Evolutionary conservation across 2,329 filamentous ascomycete species (phyloP).

Genomic region (Neofusicoccum parvum): DNA sequence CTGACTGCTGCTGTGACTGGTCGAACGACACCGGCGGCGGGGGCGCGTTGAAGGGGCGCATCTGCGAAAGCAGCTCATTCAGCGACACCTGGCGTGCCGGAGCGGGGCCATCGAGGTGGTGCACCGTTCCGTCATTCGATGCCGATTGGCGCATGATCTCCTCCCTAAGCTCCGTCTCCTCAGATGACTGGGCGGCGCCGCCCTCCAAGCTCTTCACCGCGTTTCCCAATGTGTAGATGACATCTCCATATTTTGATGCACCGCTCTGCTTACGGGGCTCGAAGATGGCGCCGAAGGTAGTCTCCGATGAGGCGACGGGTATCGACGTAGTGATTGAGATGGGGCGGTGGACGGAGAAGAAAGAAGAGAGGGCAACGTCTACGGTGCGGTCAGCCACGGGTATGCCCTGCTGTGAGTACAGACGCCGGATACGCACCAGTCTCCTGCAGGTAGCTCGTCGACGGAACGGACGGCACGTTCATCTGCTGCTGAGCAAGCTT

Average conservation of each 20-base stretch:
- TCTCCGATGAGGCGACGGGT: slow-evolving; percentile 68
- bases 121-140: slow-evolving; percentile 32
- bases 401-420: slow-evolving; percentile 6
- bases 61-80: slow-evolving; percentile 49
- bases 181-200: slow-evolving; percentile 32
- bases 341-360: slow-evolving; percentile 94
- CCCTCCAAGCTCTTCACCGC: slow-evolving; percentile 43
- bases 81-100: slow-evolving; percentile 34
- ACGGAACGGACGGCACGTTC: slow-evolving; percentile 67
- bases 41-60: slow-evolving; percentile 83
- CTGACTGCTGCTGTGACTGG: neutral
- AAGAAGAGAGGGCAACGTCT: slow-evolving; percentile 88
- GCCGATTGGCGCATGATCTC: slow-evolving; percentile 39
- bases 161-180: slow-evolving; percentile 41
- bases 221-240: slow-evolving; percentile 49
- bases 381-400: slow-evolving; percentile 20
- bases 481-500: slow-evolving; percentile 46
- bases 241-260: slow-evolving; percentile 50
- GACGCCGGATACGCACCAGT: slow-evolving; percentile 55
- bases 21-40: slow-evolving; percentile 68
- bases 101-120: slow-evolving; percentile 32
- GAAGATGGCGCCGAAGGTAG: slow-evolving; percentile 85
- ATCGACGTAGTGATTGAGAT: slow-evolving; percentile 85
- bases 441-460: slow-evolving; percentile 70
- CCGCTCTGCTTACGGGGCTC: slow-evolving; percentile 28